Evolutionary conservation across 495 filamentous ascomycete genomes (phyloP), one percentile per base, ranked within the genome.

Genomic region (Neurospora tetrasperma): DNA sequence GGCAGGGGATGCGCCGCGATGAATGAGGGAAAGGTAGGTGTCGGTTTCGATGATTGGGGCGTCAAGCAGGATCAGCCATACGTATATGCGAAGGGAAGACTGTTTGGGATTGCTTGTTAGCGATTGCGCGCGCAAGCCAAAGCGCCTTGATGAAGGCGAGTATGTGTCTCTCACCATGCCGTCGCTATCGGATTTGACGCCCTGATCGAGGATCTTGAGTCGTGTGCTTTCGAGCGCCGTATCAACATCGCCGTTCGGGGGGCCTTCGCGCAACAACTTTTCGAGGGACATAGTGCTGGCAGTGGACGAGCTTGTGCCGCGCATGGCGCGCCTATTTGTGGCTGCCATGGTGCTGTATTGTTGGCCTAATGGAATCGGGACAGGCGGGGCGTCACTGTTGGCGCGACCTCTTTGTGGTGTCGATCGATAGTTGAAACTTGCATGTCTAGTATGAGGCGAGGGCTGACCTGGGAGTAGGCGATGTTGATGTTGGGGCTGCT

Each of bases 71-170:
- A 96, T 92, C 27, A 97, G 86, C 96, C 96, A 99, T 71, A 97
- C 87, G 80, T 99, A 98, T 74, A 98, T 94, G 75, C 96, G 89
- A 71, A 95, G 88, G 42, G 93, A 87, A n/a, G 96, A 98, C 94
- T 97, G 76, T 38, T 73, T 66, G 27, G 66, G 59, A 69, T 12
- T 7, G n/a, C 20, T n/a, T 35, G 59, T 27, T 59, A 70, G 69
- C 7, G n/a, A 31, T 72, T 31, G 54, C 27, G 54, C 18, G 39
- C 42, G 74, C 75, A 73, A 76, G 48, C 8, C 27, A 23, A 16
- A 31, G 39, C 35, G 48, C 20, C 16, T 48, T 38, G 54, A 38
- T 35, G 12, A 20, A 20, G 10, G 16, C 42, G 43, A 18, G 41
- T 6, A 42, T 75, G 68, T 72, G 70, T 48, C 20, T 23, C 85